These are phyloP conservation scores for Aurinia saxatilis DNA, from an alignment of 345 rosid species.

Conservation along the genomic window DNA sequence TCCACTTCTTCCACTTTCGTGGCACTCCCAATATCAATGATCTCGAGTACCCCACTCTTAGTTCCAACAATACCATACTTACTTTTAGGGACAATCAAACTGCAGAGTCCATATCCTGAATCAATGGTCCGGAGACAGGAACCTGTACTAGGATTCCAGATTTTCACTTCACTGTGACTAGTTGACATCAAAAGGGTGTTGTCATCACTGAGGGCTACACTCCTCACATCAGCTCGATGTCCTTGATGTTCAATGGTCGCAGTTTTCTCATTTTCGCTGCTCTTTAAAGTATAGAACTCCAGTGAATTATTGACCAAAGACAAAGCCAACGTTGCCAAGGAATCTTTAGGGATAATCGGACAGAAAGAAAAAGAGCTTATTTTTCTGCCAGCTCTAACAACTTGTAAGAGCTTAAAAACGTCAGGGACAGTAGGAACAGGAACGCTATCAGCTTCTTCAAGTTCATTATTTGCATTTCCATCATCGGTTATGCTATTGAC, in stretches of 20 bases:
- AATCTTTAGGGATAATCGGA: slow-evolving; percentile 52
- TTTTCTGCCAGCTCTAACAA: slow-evolving; percentile 70
- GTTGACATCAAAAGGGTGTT: slow-evolving; percentile 89
- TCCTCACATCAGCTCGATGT: slow-evolving; percentile 91
- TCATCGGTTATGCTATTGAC: slow-evolving; percentile 29
- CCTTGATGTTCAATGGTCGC: slow-evolving; percentile 82
- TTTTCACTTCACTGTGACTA: slow-evolving; percentile 81
- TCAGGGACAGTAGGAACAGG: slow-evolving; percentile 47
- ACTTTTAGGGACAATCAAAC: slow-evolving; percentile 73
- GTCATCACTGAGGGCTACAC: slow-evolving; percentile 82
- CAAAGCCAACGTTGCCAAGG: slow-evolving; percentile 64
- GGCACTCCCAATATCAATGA: slow-evolving; percentile 83
- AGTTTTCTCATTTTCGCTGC: slow-evolving; percentile 40
- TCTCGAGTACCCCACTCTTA: slow-evolving; percentile 73
- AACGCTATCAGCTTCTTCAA: slow-evolving; percentile 32
- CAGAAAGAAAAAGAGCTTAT: slow-evolving; percentile 76
- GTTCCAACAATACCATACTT: slow-evolving; percentile 91
- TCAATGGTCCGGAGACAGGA: slow-evolving; percentile 85
- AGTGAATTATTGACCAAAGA: slow-evolving; percentile 82
- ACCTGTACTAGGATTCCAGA: slow-evolving; percentile 98
- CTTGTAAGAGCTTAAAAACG: slow-evolving; percentile 75
- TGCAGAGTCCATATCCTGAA: slow-evolving; percentile 92
- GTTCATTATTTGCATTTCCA: slow-evolving; percentile 30
- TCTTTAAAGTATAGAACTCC: slow-evolving; percentile 72
- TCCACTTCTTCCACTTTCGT: slow-evolving; percentile 60